These are phyloP conservation scores for Mentha longifolia DNA, from an alignment of 257 asterid species.

Conservation along the genomic window DNA sequence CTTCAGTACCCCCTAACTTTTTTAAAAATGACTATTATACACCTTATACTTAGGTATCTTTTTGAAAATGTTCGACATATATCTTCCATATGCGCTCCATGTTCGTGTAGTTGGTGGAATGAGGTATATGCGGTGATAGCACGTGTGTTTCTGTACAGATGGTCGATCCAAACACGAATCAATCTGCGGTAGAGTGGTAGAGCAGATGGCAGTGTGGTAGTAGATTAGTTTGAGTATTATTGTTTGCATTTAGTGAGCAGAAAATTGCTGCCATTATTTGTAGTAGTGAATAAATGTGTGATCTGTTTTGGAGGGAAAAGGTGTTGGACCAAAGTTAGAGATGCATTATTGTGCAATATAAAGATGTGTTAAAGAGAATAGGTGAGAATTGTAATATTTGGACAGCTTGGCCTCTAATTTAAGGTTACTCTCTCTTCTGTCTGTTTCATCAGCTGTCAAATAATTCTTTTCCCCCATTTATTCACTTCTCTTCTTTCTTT, in stretches of 20 bases:
- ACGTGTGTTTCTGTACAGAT: background rate
- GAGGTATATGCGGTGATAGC: background rate
- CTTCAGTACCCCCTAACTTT: no score
- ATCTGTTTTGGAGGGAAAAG: conserved; percentile 24
- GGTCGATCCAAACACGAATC: background rate
- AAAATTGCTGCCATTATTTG: background rate
- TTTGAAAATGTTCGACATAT: no score
- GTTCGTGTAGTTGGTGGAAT: background rate
- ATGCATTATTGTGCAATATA: conserved; percentile 24
- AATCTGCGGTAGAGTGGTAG: no score
- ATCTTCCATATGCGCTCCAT: background rate
- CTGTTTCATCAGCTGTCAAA: conserved; percentile 23
- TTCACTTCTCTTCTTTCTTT: background rate
- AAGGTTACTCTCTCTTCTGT: background rate
- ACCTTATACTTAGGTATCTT: no score
- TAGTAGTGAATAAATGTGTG: conserved; percentile 28
- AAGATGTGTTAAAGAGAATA: conserved; percentile 13
- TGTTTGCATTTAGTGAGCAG: conserved; percentile 23
- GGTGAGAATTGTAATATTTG: conserved; percentile 26
- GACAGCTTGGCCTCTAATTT: conserved; percentile 25
- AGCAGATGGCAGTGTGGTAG: background rate
- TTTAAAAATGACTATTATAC: no score
- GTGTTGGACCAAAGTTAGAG: conserved; percentile 27
- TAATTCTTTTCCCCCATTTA: background rate
- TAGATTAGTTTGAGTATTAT: conserved; percentile 14